phyloP scores from a whole-genome alignment of 73 alveolate species.

The Loxodes magnus region DNA sequence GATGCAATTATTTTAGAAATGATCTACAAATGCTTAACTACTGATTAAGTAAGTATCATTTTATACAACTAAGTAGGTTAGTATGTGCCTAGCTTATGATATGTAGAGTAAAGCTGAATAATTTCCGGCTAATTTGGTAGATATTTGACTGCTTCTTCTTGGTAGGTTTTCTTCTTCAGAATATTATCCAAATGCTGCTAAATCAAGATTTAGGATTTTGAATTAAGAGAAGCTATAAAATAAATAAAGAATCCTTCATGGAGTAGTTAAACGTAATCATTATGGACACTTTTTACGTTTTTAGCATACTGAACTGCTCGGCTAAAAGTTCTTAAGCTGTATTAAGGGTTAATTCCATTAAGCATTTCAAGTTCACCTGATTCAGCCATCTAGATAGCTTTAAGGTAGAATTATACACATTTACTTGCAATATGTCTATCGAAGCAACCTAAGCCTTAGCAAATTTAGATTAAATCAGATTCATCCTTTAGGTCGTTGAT shows the following conservation, averaged over 20 bases:
- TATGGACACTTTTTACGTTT: too few relatives aligned
- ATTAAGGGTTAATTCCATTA: constrained; percentile 15
- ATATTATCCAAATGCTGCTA: background rate
- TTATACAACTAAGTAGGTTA: constrained; percentile 23
- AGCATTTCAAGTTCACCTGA: constrained; percentile 9
- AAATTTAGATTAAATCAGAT: constrained; percentile 49
- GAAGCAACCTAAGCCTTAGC: background rate
- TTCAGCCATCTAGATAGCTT: background rate
- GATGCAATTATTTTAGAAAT: constrained; percentile 68
- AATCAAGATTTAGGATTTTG: background rate
- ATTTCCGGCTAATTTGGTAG: background rate
- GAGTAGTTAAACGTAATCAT: background rate
- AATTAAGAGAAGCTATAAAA: background rate
- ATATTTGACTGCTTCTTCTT: background rate
- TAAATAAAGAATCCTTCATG: background rate
- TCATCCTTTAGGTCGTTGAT: constrained; percentile 75
- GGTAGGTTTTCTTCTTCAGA: background rate
- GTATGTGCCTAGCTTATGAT: background rate
- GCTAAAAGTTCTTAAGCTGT: constrained; percentile 29
- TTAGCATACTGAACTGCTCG: constrained; percentile 29
- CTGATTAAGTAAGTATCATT: constrained; percentile 64
- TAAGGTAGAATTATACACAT: background rate
- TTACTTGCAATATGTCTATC: constrained; percentile 4
- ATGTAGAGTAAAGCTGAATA: background rate
- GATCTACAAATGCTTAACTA: constrained; percentile 39